Conservation (phyloP, 768 basidiomycete species). For the Cyclocybe cylindracea region DNA sequence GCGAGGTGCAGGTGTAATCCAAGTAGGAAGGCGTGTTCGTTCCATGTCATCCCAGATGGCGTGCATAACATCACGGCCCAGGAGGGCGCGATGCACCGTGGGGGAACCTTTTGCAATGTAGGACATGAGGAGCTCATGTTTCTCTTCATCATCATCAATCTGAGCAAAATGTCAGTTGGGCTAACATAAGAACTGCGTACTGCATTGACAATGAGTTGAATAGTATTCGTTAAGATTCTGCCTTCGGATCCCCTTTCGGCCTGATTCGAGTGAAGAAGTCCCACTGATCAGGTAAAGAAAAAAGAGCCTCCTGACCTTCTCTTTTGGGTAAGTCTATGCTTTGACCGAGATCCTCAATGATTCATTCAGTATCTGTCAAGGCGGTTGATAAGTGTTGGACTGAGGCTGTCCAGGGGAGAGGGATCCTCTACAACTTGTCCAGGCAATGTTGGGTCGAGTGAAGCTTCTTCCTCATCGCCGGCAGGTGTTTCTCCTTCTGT, state of each 20-base stretch:
- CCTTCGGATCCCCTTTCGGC: conserved; percentile 1
- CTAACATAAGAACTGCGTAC: not conserved
- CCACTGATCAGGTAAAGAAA: conserved; percentile 8
- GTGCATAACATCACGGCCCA: conserved; percentile 29
- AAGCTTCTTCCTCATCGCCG: no score
- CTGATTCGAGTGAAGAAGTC: conserved; percentile 2
- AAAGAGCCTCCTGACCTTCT: conserved; percentile 1
- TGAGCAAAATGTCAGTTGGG: not conserved
- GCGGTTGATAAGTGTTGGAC: not conserved
- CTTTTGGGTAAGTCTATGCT: no score
- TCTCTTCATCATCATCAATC: no score
- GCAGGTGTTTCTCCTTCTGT: no score
- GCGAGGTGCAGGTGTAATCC: conserved; percentile 29
- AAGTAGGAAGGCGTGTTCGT: conserved; percentile 26
- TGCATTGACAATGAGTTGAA: conserved; percentile 6
- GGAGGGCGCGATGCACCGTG: conserved; percentile 13
- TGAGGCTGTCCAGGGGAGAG: not conserved
- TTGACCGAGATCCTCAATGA: conserved; percentile 1
- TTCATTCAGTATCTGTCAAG: conserved; percentile 1
- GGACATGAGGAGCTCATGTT: not conserved
- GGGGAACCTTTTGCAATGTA: not conserved
- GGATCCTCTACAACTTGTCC: not conserved
- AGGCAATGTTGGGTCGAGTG: not conserved
- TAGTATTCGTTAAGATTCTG: conserved; percentile 4
- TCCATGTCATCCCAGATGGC: conserved; percentile 30